Conservation (phyloP, 164 flowering plant genomes). For the Aristolochia fimbriata region DNA sequence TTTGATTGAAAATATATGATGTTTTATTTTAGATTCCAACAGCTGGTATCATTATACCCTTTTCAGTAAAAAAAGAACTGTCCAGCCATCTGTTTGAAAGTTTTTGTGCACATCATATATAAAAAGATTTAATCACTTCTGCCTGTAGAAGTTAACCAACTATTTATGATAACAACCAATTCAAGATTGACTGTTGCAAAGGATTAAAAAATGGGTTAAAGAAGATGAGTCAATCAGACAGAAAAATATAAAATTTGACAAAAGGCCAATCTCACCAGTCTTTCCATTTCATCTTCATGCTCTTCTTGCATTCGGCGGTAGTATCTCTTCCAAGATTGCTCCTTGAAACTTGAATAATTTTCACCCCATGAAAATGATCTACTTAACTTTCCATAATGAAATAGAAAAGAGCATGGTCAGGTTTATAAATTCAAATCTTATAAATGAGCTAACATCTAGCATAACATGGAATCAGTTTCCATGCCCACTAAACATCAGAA, state of each 20-base stretch:
- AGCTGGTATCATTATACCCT: no score
- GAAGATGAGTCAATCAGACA: neutral
- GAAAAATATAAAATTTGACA: neutral
- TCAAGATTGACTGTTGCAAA: no score
- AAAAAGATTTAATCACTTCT: no score
- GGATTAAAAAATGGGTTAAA: no score
- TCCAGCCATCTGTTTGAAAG: no score
- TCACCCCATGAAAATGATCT: conserved; percentile 42
- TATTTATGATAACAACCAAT: no score
- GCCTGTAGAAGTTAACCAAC: no score
- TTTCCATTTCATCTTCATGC: conserved; percentile 95
- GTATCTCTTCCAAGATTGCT: conserved; percentile 81
- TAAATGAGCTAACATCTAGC: neutral
- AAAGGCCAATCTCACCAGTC: conserved; percentile 60
- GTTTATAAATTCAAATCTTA: neutral
- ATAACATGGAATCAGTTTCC: neutral
- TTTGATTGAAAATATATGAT: no score
- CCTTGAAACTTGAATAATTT: conserved; percentile 53
- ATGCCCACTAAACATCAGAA: neutral
- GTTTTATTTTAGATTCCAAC: no score
- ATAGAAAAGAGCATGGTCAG: neutral
- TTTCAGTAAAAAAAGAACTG: no score
- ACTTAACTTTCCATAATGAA: conserved; percentile 29
- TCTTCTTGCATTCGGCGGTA: conserved; percentile 85
- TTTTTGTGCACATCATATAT: no score